Base-by-base conservation (phyloP, 352 stramenopile genomes). In the Pythium aquatile region DNA sequence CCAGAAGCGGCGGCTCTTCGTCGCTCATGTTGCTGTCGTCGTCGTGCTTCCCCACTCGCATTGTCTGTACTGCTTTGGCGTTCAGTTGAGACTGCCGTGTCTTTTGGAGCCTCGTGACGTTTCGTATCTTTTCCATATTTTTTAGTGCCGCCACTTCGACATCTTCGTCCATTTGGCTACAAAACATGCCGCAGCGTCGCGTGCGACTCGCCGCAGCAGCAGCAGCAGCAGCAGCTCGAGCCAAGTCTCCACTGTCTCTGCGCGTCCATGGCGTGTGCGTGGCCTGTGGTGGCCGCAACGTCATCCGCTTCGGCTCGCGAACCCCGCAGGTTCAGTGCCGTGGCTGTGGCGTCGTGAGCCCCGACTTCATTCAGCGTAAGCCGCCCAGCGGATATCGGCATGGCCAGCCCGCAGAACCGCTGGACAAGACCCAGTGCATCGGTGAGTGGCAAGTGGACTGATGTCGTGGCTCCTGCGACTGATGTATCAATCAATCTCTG, bases 1-100 rank as follows among this genome's bases (percentile, higher is more conserved):
- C 65, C 26, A 89, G 62, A 55, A 81, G 65, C 40, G 80, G 80
- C 7, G 79, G 79, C 51, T 87, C 79, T 4, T 89, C 79, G 13
- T 79, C 66, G 17, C 75, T 79, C 49, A 26, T 33, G 4, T 26
- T 6, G 24, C 29, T 13, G 5, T 40, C 10, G 49, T 56, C 26
- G 49, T 16, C 33, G 49, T 11, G 49, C 16, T 40, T 42, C 29
- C 14, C 11, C 16, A 56, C 29, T 33, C 26, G 30, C 40, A 52
- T 52, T 57, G 29, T 42, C 5, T 24, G 20, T 24, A 24, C 20
- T 24, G 35, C 3, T 33, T 20, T 49, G 20, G n/a, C 32, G 8
- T 10, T 52, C 24, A 52, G 13, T 52, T 26, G 5, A 14, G 37
- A 17, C 37, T 44, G 37, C 13, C 9, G 37, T 44, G 37, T 14